Conservation (phyloP, 257 asterid genomes). For the Catharanthus roseus region DNA sequence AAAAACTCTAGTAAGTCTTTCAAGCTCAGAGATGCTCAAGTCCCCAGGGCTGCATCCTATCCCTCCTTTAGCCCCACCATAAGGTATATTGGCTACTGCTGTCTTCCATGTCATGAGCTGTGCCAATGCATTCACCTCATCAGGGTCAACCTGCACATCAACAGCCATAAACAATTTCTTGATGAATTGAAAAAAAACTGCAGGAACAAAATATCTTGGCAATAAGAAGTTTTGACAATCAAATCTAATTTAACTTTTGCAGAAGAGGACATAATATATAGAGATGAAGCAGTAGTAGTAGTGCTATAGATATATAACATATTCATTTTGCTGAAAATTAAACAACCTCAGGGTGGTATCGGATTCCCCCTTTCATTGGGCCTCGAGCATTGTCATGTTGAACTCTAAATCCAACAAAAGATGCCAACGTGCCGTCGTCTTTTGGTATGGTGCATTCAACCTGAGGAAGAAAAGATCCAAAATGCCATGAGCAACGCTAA, state of each 20-base stretch:
- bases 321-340: neutral
- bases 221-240: neutral
- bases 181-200: neutral
- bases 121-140: slow-evolving; percentile 91
- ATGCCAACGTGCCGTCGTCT: slow-evolving; percentile 82
- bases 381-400: slow-evolving; percentile 96
- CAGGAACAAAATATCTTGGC: neutral
- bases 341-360: slow-evolving; percentile 90
- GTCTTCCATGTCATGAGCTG: slow-evolving; percentile 98
- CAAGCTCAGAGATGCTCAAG: slow-evolving; percentile 65
- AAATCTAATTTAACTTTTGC: neutral
- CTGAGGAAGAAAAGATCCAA: slow-evolving; percentile 29
- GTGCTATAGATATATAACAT: neutral
- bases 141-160: slow-evolving; percentile 69
- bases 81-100: slow-evolving; percentile 92
- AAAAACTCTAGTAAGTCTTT: slow-evolving; percentile 55
- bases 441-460: slow-evolving; percentile 95
- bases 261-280: neutral
- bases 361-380: slow-evolving; percentile 96
- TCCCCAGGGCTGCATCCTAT: slow-evolving; percentile 82
- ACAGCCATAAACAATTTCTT: neutral
- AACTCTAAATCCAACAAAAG: slow-evolving; percentile 86
- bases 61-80: slow-evolving; percentile 98
- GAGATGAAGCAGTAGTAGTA: no score
- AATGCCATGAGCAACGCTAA: neutral